Base-by-base conservation (phyloP, 179 eudicot genomes). In the Monotropa hypopitys region DNA sequence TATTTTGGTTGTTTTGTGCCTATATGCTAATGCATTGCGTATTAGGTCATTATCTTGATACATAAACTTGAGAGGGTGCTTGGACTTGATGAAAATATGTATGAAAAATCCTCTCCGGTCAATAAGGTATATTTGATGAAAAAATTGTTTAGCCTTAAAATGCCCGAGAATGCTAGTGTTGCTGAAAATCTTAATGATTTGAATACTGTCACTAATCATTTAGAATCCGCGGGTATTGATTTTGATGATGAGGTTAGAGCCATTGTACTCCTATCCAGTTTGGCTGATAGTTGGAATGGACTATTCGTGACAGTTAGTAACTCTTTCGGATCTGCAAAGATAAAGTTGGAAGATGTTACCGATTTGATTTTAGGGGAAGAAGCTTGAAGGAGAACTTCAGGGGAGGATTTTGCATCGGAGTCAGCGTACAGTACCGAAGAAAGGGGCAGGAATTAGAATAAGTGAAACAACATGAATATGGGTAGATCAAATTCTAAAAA, bases 211-310 rank as follows among this genome's bases (percentile, higher is more conserved):
- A 72, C 69, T 1, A 40, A 35, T 42, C 57, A 66, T 7, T 42
- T 79, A 9, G 62, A 56, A 23, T 56, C 0, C 28, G 8, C 21
- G 26, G 62, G 30, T 21, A 5, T 50, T 18, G 54, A 12, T 11
- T 79, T 79, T 46, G 72, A 73, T 20, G 67, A 79, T 47, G 54
- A 79, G 26, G 33, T 79, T 12, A 72, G 53, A 12, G 81, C 72
- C 72, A 46, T 40, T 51, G 47, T 32, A 49, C 77, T 16, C 40
- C 62, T 30, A 50, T 56, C 26, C n/a, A n/a, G n/a, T n/a, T n/a
- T n/a, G n/a, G n/a, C n/a, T n/a, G n/a, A n/a, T 1, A 40, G 30
- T 40, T 67, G 47, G 21, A 40, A 67, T 20, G 5, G 7, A 20
- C 26, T 67, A 4, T 47, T 1, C 1, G 30, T 5, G 23, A 50